These are phyloP conservation scores for Elaeagnus macrophylla DNA, from an alignment of 306 rosid genomes.

Conservation along the genomic window DNA sequence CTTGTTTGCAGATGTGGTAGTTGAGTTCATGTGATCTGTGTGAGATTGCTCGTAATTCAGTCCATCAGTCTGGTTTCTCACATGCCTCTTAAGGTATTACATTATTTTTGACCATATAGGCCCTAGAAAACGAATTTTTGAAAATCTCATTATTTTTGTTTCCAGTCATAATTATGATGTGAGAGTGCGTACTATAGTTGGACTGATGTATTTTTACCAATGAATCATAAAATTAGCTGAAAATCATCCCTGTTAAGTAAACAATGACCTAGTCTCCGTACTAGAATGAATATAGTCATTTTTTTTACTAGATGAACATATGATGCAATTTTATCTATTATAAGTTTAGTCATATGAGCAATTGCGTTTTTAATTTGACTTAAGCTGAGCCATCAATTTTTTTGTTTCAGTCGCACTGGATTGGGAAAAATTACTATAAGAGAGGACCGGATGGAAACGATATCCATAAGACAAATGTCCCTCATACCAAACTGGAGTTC, in stretches of 20 bases:
- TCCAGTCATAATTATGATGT: neutral
- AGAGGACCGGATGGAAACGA: conserved; percentile 96
- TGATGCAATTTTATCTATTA: neutral
- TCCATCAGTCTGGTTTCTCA: conserved; percentile 89
- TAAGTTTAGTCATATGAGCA: neutral
- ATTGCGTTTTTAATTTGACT: neutral
- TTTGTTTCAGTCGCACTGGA: conserved; percentile 77
- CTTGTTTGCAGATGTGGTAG: conserved; percentile 71
- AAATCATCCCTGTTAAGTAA: too few species aligned
- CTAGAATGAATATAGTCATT: too few species aligned
- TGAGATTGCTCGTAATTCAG: conserved; percentile 95
- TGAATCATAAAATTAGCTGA: too few species aligned
- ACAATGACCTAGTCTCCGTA: too few species aligned
- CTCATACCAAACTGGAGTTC: conserved; percentile 89
- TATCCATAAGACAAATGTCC: conserved; percentile 86
- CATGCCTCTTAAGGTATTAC: conserved; percentile 76
- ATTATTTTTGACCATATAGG: neutral
- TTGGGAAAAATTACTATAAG: conserved; percentile 76
- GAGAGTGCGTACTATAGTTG: too few species aligned
- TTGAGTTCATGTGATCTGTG: conserved; percentile 91
- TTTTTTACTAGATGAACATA: neutral
- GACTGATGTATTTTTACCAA: too few species aligned
- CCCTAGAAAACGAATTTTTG: neutral
- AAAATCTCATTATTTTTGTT: neutral
- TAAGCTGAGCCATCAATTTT: conserved; percentile 11